Evolutionary conservation across 352 stramenopile genomes (phyloP).

Genomic region (Pythium dissotocum): DNA sequence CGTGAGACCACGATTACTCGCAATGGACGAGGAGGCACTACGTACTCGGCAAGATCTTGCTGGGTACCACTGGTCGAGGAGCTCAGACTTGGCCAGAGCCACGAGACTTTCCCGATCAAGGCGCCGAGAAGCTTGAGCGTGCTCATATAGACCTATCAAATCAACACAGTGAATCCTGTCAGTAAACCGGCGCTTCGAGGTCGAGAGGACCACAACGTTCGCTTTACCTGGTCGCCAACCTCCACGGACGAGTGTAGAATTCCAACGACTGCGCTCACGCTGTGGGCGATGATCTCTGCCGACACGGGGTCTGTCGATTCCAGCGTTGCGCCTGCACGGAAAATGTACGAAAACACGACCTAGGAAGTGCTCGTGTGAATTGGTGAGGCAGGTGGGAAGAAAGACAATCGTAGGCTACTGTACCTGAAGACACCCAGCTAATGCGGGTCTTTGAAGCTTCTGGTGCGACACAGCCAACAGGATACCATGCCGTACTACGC

Average conservation of each 20-base stretch:
- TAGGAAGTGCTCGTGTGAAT: not conserved
- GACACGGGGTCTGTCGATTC: not conserved
- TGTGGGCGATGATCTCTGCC: not conserved
- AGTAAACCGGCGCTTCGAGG: too few relatives aligned
- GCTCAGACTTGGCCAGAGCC: conserved; percentile 31
- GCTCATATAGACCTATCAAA: conserved; percentile 44
- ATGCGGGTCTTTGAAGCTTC: not conserved
- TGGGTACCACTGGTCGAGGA: not conserved
- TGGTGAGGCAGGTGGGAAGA: not conserved
- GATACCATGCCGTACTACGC: not conserved
- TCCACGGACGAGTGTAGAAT: not conserved
- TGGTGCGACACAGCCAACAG: not conserved
- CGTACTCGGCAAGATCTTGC: conserved; percentile 18
- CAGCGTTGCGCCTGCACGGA: conserved; percentile 35
- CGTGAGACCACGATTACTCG: not conserved
- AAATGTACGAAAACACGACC: conserved; percentile 54
- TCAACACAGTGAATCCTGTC: too few relatives aligned
- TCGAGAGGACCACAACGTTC: not conserved
- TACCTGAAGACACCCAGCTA: conserved; percentile 27
- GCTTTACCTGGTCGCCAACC: not conserved
- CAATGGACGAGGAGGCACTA: not conserved
- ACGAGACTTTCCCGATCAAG: conserved; percentile 50
- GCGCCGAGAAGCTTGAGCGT: conserved; percentile 59
- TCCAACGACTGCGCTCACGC: not conserved
- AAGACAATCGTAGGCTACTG: not conserved